Percentiles rank a stretch among this genome's conserved stretches.
Conservation (phyloP, 2,329 filamentous ascomycete genomes). For the Aspergillus novofumigatus region DNA sequence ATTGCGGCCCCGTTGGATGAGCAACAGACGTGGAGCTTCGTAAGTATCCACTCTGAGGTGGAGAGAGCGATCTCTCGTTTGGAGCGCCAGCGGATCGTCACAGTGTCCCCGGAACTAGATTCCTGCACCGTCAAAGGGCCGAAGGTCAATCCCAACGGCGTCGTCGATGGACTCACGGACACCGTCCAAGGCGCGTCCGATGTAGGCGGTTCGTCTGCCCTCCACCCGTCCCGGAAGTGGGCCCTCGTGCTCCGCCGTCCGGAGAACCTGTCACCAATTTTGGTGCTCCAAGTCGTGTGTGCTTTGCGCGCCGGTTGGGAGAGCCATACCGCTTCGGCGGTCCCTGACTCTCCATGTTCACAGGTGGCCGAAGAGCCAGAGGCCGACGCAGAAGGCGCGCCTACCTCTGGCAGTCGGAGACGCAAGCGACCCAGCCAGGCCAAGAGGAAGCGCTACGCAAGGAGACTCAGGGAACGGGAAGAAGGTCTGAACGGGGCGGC, state of each 20-base stretch:
- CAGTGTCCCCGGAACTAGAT: constrained; percentile 3
- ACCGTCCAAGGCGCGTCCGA: constrained; percentile 14
- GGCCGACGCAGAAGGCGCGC: constrained; percentile 5
- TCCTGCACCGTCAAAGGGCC: constrained; percentile 4
- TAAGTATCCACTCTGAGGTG: constrained; percentile 10
- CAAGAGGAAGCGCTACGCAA: constrained; percentile 7
- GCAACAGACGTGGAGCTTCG: constrained; percentile 2
- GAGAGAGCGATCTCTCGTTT: constrained; percentile 10
- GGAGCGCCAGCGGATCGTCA: constrained; percentile 3
- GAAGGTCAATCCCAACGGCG: constrained; percentile 6
- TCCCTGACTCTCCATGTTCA: constrained; percentile 2
- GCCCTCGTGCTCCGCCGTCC: constrained; percentile 17
- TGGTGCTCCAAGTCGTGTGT: constrained; percentile 8
- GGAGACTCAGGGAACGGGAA: not conserved
- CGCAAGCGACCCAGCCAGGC: constrained; percentile 11
- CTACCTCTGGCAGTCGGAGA: constrained; percentile 1
- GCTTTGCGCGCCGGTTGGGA: constrained; percentile 8
- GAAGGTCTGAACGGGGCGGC: not conserved
- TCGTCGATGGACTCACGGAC: constrained; percentile 14
- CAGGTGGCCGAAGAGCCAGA: constrained; percentile 5
- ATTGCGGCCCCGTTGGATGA: not conserved
- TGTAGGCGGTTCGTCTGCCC: constrained; percentile 10
- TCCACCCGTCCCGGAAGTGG: constrained; percentile 8
- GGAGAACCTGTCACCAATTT: constrained; percentile 15
- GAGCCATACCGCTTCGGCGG: constrained; percentile 2